Conservation (phyloP, 2,329 filamentous ascomycete species). For the Cladosporium halotolerans region DNA sequence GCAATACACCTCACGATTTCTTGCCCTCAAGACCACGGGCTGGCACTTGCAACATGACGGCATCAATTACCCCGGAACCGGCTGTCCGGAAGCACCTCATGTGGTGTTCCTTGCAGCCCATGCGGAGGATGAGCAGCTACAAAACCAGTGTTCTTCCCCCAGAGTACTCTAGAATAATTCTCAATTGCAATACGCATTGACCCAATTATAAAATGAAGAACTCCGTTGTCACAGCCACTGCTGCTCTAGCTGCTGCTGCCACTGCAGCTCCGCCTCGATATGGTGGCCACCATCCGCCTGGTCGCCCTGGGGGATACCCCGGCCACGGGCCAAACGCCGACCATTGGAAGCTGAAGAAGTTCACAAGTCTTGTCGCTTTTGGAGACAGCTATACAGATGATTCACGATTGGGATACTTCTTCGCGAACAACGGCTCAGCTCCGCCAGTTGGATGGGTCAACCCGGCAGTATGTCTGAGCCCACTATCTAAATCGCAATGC, state of each 20-base stretch:
- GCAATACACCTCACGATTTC: too few species aligned
- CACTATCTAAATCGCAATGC: background rate
- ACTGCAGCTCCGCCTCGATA: background rate
- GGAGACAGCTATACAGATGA: slow-evolving; percentile 76
- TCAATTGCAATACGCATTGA: too few species aligned
- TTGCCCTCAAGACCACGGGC: too few species aligned
- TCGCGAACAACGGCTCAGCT: slow-evolving; percentile 48
- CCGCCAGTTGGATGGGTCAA: slow-evolving; percentile 57
- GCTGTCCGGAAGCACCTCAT: background rate
- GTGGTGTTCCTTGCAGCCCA: slow-evolving; percentile 2
- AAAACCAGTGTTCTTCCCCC: background rate
- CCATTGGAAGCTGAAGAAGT: slow-evolving; percentile 39
- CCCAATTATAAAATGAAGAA: background rate
- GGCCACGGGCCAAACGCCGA: background rate
- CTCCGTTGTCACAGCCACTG: background rate
- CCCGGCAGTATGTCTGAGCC: slow-evolving; percentile 34
- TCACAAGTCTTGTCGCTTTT: slow-evolving; percentile 62
- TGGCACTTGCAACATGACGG: background rate
- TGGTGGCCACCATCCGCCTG: background rate
- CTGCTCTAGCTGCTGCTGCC: background rate
- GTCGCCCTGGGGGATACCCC: background rate
- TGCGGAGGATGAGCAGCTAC: background rate
- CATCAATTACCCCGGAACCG: background rate
- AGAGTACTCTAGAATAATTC: too few species aligned
- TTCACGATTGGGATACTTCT: slow-evolving; percentile 59